A percentile compares a stretch with the other conserved stretches of the same genome.
phyloP scores from a whole-genome alignment of 2,329 filamentous ascomycete species.

The Xylariaceae sp. region DNA sequence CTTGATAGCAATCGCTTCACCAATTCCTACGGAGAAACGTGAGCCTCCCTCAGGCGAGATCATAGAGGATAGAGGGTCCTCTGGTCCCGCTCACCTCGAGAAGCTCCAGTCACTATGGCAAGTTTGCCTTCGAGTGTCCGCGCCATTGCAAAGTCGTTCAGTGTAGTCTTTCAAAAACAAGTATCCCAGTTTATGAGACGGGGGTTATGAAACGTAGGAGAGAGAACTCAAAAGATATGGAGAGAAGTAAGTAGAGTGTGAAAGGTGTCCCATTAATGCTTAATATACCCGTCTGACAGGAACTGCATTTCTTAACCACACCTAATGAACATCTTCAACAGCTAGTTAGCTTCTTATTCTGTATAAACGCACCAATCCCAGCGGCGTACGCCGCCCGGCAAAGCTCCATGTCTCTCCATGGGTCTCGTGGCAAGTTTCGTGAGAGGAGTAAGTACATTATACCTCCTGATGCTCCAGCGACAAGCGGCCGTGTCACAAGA shows the following conservation, averaged over 20 bases:
- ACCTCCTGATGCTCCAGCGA: no score
- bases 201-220: not conserved
- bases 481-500: no score
- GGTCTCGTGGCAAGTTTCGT: not conserved
- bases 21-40: conserved; percentile 55
- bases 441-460: not conserved
- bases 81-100: conserved; percentile 53
- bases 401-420: not conserved
- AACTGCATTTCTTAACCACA: not conserved
- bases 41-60: not conserved
- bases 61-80: not conserved
- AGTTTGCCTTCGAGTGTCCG: conserved; percentile 63
- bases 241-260: not conserved
- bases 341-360: not conserved
- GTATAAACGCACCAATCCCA: conserved; percentile 11
- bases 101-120: conserved; percentile 73
- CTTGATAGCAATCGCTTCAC: conserved; percentile 57
- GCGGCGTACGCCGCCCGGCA: not conserved
- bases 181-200: not conserved
- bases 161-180: not conserved
- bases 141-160: conserved; percentile 19
- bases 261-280: not conserved
- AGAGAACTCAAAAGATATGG: not conserved
- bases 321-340: not conserved
- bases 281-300: no score